phyloP scores from a whole-genome alignment of 2,329 filamentous ascomycete genomes.

The Pyrenochaeta sp. region DNA sequence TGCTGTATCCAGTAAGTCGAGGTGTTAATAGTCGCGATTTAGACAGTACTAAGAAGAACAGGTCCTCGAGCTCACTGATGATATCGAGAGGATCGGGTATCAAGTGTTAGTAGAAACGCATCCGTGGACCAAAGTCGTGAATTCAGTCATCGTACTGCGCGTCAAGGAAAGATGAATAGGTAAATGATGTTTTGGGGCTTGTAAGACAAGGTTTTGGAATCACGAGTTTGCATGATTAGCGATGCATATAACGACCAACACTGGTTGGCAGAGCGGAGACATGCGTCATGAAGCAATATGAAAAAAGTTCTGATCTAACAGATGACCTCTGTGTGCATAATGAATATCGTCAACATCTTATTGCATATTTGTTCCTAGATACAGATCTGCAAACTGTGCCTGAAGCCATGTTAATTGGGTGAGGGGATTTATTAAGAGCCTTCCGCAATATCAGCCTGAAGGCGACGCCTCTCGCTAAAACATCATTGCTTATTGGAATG shows the following conservation, averaged over 20 bases:
- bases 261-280: too few species aligned
- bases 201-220: neutral
- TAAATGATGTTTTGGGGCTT: neutral
- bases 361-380: too few species aligned
- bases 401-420: too few species aligned
- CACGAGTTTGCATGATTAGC: neutral
- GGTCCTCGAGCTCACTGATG: slow-evolving; percentile 51
- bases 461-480: neutral
- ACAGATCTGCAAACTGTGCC: too few species aligned
- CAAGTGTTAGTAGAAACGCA: slow-evolving; percentile 57
- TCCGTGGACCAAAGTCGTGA: slow-evolving; percentile 60
- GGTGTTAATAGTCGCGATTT: too few species aligned
- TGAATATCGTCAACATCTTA: too few species aligned
- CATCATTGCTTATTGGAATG: neutral
- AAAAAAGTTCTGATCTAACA: neutral
- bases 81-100: slow-evolving; percentile 41
- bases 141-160: slow-evolving; percentile 56
- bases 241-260: neutral
- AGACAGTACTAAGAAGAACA: slow-evolving; percentile 16
- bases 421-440: neutral
- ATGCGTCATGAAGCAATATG: neutral
- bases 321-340: neutral
- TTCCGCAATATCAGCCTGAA: neutral
- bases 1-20: slow-evolving; percentile 58
- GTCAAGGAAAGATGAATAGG: slow-evolving; percentile 21